These are phyloP conservation scores for Aspergillus bertholletiae DNA, from an alignment of 495 filamentous ascomycete genomes.

Conservation along the genomic window DNA sequence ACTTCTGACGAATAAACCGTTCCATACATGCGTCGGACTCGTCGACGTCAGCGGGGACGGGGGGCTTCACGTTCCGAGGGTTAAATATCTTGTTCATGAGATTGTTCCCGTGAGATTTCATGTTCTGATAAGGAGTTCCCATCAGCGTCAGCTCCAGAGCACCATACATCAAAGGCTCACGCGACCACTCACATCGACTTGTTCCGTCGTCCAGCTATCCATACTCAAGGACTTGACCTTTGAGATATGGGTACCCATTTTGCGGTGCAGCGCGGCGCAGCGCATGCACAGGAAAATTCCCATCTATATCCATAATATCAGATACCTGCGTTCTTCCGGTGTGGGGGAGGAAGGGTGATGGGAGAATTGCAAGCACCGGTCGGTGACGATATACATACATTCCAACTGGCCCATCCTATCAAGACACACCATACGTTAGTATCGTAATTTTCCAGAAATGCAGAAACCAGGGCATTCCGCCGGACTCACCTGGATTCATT, in stretches of 20 bases:
- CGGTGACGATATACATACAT: constrained; percentile 55
- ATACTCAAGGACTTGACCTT: constrained; percentile 98
- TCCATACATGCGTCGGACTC: constrained; percentile 92
- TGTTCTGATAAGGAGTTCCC: constrained; percentile 54
- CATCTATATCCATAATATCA: constrained; percentile 51
- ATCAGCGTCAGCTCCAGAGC: constrained; percentile 12
- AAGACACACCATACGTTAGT: constrained; percentile 6
- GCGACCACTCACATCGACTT: constrained; percentile 76
- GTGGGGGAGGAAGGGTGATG: background rate
- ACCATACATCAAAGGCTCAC: background rate
- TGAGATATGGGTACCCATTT: constrained; percentile 94
- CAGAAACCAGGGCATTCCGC: background rate
- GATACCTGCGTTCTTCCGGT: background rate
- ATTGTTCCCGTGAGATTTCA: constrained; percentile 86
- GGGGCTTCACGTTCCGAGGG: constrained; percentile 72
- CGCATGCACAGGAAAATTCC: constrained; percentile 97
- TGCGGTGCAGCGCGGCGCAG: constrained; percentile 92
- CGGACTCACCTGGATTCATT: constrained; percentile 78
- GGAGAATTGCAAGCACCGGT: background rate
- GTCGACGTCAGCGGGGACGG: constrained; percentile 83
- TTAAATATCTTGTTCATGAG: constrained; percentile 86
- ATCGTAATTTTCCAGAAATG: background rate
- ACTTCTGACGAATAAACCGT: constrained; percentile 90
- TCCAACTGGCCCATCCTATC: constrained; percentile 97
- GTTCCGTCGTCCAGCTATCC: constrained; percentile 93